phyloP scores from a whole-genome alignment of 257 asterid species.

The Penstemon davidsonii region DNA sequence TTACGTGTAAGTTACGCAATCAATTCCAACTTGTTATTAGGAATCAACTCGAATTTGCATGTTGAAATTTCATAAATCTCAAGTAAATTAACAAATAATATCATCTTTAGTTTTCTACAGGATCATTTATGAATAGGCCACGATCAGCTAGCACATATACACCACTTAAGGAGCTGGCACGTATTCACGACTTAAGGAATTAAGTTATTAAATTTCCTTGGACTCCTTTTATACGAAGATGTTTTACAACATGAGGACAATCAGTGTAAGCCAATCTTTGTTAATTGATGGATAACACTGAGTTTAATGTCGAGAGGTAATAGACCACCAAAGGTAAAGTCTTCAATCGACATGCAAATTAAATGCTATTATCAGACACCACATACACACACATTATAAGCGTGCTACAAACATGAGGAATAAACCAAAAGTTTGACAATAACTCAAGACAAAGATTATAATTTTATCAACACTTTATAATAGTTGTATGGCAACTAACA shows the following conservation, averaged over 20 bases:
- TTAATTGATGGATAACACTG: not conserved
- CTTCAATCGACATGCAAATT: conserved; percentile 8
- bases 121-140: not conserved
- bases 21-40: not conserved
- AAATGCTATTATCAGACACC: conserved; percentile 2
- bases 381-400: not conserved
- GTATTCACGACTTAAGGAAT: not conserved
- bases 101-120: not conserved
- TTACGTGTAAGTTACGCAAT: too few relatives aligned
- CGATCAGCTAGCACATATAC: not conserved
- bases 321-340: not conserved
- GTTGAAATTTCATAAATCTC: not conserved
- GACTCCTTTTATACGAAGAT: not conserved
- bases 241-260: not conserved
- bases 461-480: not conserved
- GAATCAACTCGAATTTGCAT: conserved; percentile 2
- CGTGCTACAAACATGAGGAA: not conserved
- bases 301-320: not conserved
- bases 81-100: not conserved
- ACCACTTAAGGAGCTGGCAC: conserved; percentile 10
- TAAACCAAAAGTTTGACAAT: not conserved
- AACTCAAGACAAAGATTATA: conserved; percentile 11
- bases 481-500: not conserved
- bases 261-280: conserved; percentile 4
- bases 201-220: not conserved